Evolutionary conservation across 805 yeast genomes (phyloP).

Genomic region (Ogataea angusta): DNA sequence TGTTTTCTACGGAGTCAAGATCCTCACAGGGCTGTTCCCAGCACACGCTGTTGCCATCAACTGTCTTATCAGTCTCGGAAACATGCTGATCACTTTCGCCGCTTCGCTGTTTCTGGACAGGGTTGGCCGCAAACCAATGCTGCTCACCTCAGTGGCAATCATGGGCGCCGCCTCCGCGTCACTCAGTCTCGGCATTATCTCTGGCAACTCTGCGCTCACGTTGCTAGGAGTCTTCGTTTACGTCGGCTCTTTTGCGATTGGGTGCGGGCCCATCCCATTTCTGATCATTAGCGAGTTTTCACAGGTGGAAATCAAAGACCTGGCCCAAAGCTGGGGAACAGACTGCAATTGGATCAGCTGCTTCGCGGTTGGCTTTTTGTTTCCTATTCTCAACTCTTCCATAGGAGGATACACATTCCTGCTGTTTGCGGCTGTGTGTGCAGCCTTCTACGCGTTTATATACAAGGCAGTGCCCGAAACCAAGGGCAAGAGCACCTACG

Average conservation of each 20-base stretch:
- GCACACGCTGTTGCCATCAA: slow-evolving; percentile 67
- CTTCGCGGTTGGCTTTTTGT: slow-evolving; percentile 71
- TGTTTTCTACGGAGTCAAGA: slow-evolving; percentile 88
- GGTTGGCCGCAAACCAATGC: slow-evolving; percentile 70
- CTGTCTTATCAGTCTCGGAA: slow-evolving; percentile 70
- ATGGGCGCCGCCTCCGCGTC: slow-evolving; percentile 67
- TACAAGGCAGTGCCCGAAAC: slow-evolving; percentile 66
- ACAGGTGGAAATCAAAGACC: slow-evolving; percentile 70
- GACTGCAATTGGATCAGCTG: slow-evolving; percentile 90
- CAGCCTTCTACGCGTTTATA: slow-evolving; percentile 46
- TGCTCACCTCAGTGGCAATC: slow-evolving; percentile 58
- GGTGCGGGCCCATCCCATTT: slow-evolving; percentile 95
- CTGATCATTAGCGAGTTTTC: slow-evolving; percentile 85
- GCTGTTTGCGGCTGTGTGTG: slow-evolving; percentile 62
- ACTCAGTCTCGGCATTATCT: slow-evolving; percentile 64
- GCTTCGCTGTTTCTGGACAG: slow-evolving; percentile 77
- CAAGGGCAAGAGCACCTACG: slow-evolving; percentile 57
- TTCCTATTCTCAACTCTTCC: slow-evolving; percentile 64
- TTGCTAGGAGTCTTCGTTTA: slow-evolving; percentile 66
- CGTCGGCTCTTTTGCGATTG: slow-evolving; percentile 84
- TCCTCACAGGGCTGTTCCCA: slow-evolving; percentile 71
- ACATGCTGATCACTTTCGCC: slow-evolving; percentile 67
- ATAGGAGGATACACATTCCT: slow-evolving; percentile 80
- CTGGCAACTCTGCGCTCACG: slow-evolving; percentile 45
- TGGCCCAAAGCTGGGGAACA: slow-evolving; percentile 92